A percentile compares a stretch with the other conserved stretches of the same genome.
These are phyloP conservation scores for Diospyros kaki DNA, from an alignment of 148 eudicot genomes.

Conservation along the genomic window DNA sequence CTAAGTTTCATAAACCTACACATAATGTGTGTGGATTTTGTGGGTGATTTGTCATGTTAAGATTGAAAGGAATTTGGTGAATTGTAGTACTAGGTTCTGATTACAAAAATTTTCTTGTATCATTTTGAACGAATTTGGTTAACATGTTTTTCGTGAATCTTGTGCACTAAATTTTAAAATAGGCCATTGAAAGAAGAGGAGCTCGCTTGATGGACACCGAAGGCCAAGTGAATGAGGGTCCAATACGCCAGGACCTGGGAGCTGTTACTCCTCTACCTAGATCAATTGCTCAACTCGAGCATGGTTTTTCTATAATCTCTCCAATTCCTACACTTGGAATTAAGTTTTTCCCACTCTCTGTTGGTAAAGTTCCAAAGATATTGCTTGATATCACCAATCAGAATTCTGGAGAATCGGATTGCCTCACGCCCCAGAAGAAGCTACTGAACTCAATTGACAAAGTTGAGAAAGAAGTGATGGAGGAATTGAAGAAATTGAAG, in stretches of 20 bases:
- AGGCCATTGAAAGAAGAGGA: constrained; percentile 78
- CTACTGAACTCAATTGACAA: constrained; percentile 66
- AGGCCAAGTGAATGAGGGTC: constrained; percentile 29
- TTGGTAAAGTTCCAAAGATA: constrained; percentile 32
- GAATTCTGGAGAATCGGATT: constrained; percentile 19
- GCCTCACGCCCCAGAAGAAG: constrained; percentile 53
- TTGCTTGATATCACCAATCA: constrained; percentile 34
- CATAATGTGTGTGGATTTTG: too few species aligned
- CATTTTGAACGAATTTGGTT: neutral
- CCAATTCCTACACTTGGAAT: constrained; percentile 29
- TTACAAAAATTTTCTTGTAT: neutral
- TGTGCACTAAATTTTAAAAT: neutral
- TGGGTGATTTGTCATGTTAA: neutral
- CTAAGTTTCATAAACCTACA: too few species aligned
- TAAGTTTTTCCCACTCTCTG: constrained; percentile 26
- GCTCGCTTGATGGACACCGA: constrained; percentile 36
- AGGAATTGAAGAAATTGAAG: constrained; percentile 53
- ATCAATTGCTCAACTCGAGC: constrained; percentile 42
- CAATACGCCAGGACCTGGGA: constrained; percentile 22
- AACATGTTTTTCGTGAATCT: constrained; percentile 6
- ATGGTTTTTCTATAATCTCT: constrained; percentile 28
- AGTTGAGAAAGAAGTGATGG: constrained; percentile 67
- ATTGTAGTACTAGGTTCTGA: neutral
- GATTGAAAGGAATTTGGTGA: neutral
- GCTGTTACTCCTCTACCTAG: constrained; percentile 18